Conservation (phyloP, 140 eudicot genomes). For the Stevia rebaudiana region DNA sequence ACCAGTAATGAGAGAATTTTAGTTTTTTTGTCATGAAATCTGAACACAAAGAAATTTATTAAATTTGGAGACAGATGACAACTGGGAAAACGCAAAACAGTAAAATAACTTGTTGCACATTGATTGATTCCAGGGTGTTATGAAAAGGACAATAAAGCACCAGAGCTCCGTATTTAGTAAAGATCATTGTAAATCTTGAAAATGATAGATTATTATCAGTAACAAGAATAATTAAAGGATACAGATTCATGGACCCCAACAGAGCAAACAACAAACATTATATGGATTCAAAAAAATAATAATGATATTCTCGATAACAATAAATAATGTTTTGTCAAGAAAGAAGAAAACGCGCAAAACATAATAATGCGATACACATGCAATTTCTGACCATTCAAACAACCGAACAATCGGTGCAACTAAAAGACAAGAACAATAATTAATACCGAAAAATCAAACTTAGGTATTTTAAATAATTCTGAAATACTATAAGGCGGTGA, state of each 20-base stretch:
- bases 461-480: background rate
- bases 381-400: background rate
- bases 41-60: background rate
- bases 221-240: background rate
- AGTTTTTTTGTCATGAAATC: background rate
- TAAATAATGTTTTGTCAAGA: slow-evolving; percentile 9
- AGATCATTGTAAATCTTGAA: slow-evolving; percentile 14
- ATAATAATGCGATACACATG: slow-evolving; percentile 18
- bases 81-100: background rate
- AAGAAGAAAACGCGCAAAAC: background rate
- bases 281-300: background rate
- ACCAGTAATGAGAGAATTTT: background rate
- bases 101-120: background rate
- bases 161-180: background rate
- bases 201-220: background rate
- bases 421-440: slow-evolving; percentile 11
- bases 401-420: background rate
- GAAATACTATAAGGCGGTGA: background rate
- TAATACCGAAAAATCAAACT: background rate
- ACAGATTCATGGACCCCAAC: background rate
- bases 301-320: background rate
- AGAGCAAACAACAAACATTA: background rate
- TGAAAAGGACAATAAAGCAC: slow-evolving; percentile 25
- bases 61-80: background rate
- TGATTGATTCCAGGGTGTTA: slow-evolving; percentile 24